Conservation (phyloP, 2,329 filamentous ascomycete genomes). For the Hymenoscyphus linearis region DNA sequence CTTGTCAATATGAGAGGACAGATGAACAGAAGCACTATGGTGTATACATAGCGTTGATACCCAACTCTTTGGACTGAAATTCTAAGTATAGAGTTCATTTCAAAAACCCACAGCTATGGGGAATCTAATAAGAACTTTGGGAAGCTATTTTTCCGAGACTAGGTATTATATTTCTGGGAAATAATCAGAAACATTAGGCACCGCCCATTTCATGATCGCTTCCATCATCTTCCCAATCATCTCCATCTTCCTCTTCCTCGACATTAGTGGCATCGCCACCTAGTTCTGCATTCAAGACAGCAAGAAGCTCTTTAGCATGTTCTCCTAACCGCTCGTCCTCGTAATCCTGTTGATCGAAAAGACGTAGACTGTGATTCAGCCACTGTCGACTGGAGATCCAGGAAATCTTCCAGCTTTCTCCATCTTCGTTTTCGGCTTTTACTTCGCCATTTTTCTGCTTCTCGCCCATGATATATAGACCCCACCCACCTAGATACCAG, state of each 20-base stretch:
- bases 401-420: constrained; percentile 42
- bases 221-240: constrained; percentile 48
- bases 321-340: constrained; percentile 75
- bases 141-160: background rate
- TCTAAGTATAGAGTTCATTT: background rate
- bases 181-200: constrained; percentile 30
- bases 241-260: constrained; percentile 44
- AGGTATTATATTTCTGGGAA: background rate
- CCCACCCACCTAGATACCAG: constrained; percentile 97
- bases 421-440: constrained; percentile 36
- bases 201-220: constrained; percentile 50
- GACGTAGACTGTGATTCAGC: constrained; percentile 72
- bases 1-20: background rate
- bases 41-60: background rate
- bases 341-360: constrained; percentile 77
- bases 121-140: background rate
- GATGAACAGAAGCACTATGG: background rate
- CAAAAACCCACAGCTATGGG: background rate
- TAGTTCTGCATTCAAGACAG: constrained; percentile 57
- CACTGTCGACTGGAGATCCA: constrained; percentile 75
- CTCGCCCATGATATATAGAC: constrained; percentile 72
- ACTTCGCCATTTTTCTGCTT: constrained; percentile 48
- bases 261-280: constrained; percentile 56
- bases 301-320: constrained; percentile 68
- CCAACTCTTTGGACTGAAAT: background rate